Base-by-base conservation (phyloP, 1,284 basidiomycete species). In the Termitomyces sp. region DNA sequence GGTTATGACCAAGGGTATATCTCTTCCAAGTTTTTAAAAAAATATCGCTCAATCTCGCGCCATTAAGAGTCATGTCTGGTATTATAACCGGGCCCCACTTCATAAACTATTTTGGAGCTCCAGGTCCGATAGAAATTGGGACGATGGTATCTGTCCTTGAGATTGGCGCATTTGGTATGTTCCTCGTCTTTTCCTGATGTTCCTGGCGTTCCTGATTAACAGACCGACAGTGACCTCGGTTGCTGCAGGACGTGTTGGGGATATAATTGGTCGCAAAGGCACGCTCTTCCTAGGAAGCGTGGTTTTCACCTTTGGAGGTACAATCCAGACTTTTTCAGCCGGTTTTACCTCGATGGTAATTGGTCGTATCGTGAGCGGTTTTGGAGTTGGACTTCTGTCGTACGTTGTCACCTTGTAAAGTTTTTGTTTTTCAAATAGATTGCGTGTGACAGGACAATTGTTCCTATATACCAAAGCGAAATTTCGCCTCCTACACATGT, bases 391-490 rank as follows among this genome's bases (percentile, higher is more conserved):
- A 10, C 78, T 98, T 61, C 76, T 98, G 51, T 92, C 89, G 90
- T 92, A 65, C 64, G 89, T 44, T 17, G 21, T 57, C 53, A 17
- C 10, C 50, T 9, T 40, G 46, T 34, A 36, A n/a, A 24, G 3
- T 10, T 52, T 34, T 30, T 31, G 47, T 34, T 49, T 21, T 54
- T 46, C n/a, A 64, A 8, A 19, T 12, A 5, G n/a, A 26, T 17
- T 21, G 5, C 21, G n/a, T 17, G 31, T 31, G 17, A 91, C 54
- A 58, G 92, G 52, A 97, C 95, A 58, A 94, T 98, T 59, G 96
- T 98, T 19, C 96, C 96, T 3, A 97, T 97, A 58, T 99, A 98
- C 69, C 96, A 98, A 74, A 92, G 90, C 62, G 95, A 98, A 76
- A 93, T 98, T 44, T 96, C 93, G 1, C 94, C 95, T 15, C 92